These are phyloP conservation scores for Capsicum pubescens DNA, from an alignment of 257 asterid species.

Conservation along the genomic window DNA sequence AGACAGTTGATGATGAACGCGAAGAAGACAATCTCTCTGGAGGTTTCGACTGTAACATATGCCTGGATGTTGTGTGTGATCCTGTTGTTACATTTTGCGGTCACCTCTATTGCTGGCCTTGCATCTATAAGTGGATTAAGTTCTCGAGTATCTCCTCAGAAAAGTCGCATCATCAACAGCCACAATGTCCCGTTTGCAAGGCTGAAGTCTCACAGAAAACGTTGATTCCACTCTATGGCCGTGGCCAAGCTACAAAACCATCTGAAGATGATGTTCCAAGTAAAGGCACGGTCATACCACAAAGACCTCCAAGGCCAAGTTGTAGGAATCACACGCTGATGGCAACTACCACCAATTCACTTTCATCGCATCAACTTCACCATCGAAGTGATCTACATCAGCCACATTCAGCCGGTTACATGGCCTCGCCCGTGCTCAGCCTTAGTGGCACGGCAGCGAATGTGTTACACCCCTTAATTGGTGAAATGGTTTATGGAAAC, in stretches of 20 bases:
- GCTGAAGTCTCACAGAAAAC: conserved; percentile 55
- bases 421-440: conserved; percentile 34
- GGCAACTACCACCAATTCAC: conserved; percentile 23
- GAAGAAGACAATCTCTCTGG: conserved; percentile 42
- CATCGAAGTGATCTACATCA: conserved; percentile 26
- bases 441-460: conserved; percentile 33
- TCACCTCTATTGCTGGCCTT: conserved; percentile 90
- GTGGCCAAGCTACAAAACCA: conserved; percentile 46
- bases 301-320: conserved; percentile 60
- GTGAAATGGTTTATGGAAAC: conserved; percentile 64
- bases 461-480: conserved; percentile 47
- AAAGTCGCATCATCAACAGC: conserved; percentile 37
- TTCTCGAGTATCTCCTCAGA: conserved; percentile 37
- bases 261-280: conserved; percentile 40
- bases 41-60: conserved; percentile 77
- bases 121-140: conserved; percentile 76
- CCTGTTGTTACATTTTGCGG: conserved; percentile 86
- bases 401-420: conserved; percentile 10
- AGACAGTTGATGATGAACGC: conserved; percentile 38
- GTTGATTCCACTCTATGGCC: conserved; percentile 73
- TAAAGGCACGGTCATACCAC: conserved; percentile 49
- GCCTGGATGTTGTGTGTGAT: conserved; percentile 68
- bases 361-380: conserved; percentile 43
- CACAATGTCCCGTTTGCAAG: conserved; percentile 87
- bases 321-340: conserved; percentile 23